Base-by-base conservation (phyloP, 2,329 filamentous ascomycete species). In the Coniochaeta ligniaria region DNA sequence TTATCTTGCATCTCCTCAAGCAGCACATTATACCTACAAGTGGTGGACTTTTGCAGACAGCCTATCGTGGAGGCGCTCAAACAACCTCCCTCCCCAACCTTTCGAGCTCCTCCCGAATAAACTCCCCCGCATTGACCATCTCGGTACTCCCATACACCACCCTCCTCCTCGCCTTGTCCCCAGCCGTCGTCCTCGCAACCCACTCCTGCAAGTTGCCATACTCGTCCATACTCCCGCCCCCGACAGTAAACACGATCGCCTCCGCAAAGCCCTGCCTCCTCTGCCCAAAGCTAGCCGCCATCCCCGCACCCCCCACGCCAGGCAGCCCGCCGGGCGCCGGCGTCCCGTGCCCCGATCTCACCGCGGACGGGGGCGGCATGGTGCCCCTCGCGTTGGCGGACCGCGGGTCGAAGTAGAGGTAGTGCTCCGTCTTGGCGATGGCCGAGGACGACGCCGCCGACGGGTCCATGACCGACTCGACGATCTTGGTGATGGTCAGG, bases 151-250 rank as follows among this genome's bases (percentile, higher is more conserved):
- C 95, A 74, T 99, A 99, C 1, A 98, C 90, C 11, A 99, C 90
- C 65, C 92, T 83, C 75, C 91, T 89, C 73, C 85, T 89, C 24
- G 85, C 82, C 9, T 85, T 83, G 60, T 84, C 83, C 3, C 65
- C 64, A 28, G 62, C 61, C n/a, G 63, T 80, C 4, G 91, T 92
- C 65, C 94, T 83, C 73, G 85, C 86, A 6, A 94, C 92, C 95
- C 95, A 99, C 71, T 98, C 95, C 72, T 96, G 92, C 72, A 99
- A 73, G 74, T 99, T 99, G 22, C 93, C 94, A 72, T 98, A 99
- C 73, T 99, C 95, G 68, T 99, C 95, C 91, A 99, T 98, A 72
- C 92, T 97, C 47, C 95, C 95, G 55, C 96, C 95, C 4, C 95
- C 95, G 3, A 96, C 92, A 0, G 91, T 94, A 71, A 97, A 96